A percentile compares a stretch with the other conserved stretches of the same genome.
phyloP scores from a whole-genome alignment of 2,329 filamentous ascomycete species.

The Falciphora oryzae region DNA sequence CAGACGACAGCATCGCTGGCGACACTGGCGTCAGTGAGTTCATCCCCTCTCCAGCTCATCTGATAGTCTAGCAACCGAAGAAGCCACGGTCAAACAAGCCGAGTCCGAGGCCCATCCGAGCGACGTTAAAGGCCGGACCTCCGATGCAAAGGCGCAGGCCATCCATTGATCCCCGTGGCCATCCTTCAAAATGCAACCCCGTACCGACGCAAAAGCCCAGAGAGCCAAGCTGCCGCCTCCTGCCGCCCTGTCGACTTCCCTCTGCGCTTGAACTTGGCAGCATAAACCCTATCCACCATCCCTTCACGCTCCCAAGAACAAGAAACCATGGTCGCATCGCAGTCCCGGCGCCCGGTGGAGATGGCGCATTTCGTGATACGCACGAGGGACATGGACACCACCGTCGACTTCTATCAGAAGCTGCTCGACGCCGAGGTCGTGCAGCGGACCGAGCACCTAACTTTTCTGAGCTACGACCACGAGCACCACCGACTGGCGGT shows the following conservation, averaged over 20 bases:
- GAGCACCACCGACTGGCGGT: constrained; percentile 44
- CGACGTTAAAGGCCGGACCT: background rate
- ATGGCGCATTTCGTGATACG: constrained; percentile 8
- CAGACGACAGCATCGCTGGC: background rate
- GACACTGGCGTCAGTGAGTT: background rate
- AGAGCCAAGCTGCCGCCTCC: too few species aligned
- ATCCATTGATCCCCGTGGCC: too few species aligned
- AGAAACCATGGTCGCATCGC: background rate
- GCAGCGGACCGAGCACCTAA: background rate
- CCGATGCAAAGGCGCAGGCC: background rate
- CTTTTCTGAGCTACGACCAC: constrained; percentile 38
- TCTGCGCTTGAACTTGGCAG: background rate
- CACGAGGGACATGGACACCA: background rate
- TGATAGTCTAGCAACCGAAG: background rate
- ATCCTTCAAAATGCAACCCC: background rate
- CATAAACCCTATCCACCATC: background rate
- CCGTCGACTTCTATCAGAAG: constrained; percentile 2
- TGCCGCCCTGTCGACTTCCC: too few species aligned
- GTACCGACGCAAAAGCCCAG: background rate
- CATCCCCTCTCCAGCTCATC: background rate
- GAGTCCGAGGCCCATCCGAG: background rate
- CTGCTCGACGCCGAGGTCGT: constrained; percentile 1
- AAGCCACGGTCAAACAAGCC: background rate
- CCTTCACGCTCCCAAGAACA: background rate
- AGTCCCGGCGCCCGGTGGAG: background rate